Evolutionary conservation across 1,284 basidiomycete genomes (phyloP), one percentile per base, ranked within the genome.

Genomic region (Puccinia sorghi): DNA sequence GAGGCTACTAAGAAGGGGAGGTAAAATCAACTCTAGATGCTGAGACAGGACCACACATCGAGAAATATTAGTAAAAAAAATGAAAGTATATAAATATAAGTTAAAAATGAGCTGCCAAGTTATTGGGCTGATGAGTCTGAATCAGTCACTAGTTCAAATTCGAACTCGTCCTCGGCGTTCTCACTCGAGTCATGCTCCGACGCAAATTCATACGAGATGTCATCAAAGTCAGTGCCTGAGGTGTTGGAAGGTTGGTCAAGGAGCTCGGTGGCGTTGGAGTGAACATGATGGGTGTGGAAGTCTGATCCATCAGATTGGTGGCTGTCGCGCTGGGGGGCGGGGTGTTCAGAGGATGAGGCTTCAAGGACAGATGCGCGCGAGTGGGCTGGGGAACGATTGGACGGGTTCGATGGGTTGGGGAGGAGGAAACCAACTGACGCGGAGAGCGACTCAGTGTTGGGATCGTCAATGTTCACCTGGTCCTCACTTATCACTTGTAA

Each of bases 341-440:
- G 15, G 13, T n/a, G 3, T 20, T n/a, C 13, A 50, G 41, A 25
- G 9, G 48, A 15, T 13, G 63, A 66, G 17, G 48, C 17, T 11
- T 15, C 48, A 4, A 11, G 48, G 8, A 15, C 48, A 50, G 17
- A 50, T 50, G 9, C n/a, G 27, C 3, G 46, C 43, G 48, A 43
- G 72, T 63, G 25, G 66, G 22, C 17, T 32, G 25, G 43, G 25
- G 61, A 39, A 46, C 41, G 20, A 25, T 43, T 1, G 20, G 52
- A 52, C 27, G 32, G 13, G 17, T 72, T 57, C 2, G 74, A 52
- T 6, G 52, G 48, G 17, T 72, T 57, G 9, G 74, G 74, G 52
- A 77, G 52, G 13, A 67, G 63, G 20, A 77, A 77, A 43, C 74
- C 64, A 39, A 67, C 74, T 1, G 74, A 77, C 13, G 74, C 64